Evolutionary conservation across 345 rosid species (phyloP).

Genomic region (Gynandropsis gynandra): DNA sequence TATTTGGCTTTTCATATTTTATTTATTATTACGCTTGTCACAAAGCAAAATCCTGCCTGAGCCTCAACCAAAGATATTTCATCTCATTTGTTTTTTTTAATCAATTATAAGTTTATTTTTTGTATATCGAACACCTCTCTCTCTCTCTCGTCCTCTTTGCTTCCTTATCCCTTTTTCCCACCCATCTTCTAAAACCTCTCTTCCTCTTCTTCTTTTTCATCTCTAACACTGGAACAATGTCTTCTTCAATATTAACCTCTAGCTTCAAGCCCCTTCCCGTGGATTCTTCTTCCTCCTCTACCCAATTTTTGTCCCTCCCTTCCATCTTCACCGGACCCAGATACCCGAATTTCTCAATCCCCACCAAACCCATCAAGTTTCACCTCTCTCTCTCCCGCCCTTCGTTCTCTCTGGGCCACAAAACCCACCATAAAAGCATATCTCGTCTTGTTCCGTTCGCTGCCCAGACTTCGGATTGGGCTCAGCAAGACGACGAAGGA

Average conservation of each 20-base stretch:
- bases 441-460: constrained; percentile 35
- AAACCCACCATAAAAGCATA: constrained; percentile 16
- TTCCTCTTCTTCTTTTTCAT: neutral
- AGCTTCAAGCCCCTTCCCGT: constrained; percentile 39
- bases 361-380: constrained; percentile 23
- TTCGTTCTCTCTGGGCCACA: constrained; percentile 24
- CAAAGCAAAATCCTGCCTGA: too few species aligned
- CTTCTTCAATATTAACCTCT: constrained; percentile 25
- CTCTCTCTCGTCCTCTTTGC: neutral
- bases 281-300: constrained; percentile 35
- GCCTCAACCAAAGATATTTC: too few species aligned
- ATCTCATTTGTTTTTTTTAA: too few species aligned
- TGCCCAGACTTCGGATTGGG: constrained; percentile 45
- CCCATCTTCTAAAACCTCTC: constrained; percentile 18
- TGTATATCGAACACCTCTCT: neutral
- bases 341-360: constrained; percentile 21
- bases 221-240: constrained; percentile 23
- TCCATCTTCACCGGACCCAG: constrained; percentile 32
- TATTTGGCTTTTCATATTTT: too few species aligned
- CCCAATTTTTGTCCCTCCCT: constrained; percentile 34
- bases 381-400: constrained; percentile 24
- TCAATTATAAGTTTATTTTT: too few species aligned
- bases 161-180: constrained; percentile 1
- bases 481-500: constrained; percentile 30
- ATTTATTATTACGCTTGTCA: too few species aligned